Evolutionary conservation across 352 stramenopile species (phyloP).

Genomic region (Aphanomyces cochlioides): DNA sequence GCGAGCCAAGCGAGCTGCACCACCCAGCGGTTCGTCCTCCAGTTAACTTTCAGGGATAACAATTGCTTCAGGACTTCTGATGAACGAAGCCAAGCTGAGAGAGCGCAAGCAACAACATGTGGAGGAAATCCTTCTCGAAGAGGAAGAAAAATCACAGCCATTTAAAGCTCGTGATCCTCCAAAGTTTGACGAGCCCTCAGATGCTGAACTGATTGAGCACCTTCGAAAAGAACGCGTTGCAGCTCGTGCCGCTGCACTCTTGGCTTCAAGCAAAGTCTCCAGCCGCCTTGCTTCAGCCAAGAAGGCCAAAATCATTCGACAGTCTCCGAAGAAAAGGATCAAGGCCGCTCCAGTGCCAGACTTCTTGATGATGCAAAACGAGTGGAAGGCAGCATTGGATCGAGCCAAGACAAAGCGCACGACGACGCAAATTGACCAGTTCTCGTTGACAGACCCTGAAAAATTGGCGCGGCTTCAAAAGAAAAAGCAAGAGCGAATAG

Average conservation of each 20-base stretch:
- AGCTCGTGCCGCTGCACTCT: slow-evolving; percentile 44
- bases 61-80: slow-evolving; percentile 38
- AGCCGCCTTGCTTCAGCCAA: slow-evolving; percentile 42
- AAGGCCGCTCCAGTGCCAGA: slow-evolving; percentile 56
- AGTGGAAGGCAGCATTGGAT: slow-evolving; percentile 47
- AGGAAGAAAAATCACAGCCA: slow-evolving; percentile 41
- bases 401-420: slow-evolving; percentile 37
- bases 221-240: slow-evolving; percentile 51
- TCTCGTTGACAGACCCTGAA: slow-evolving; percentile 47
- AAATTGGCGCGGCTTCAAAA: slow-evolving; percentile 43
- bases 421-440: slow-evolving; percentile 36
- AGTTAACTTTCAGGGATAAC: not conserved
- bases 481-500: slow-evolving; percentile 48
- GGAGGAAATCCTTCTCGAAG: slow-evolving; percentile 35
- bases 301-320: not conserved
- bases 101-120: slow-evolving; percentile 46
- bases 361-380: slow-evolving; percentile 53
- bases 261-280: slow-evolving; percentile 46
- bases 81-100: slow-evolving; percentile 45
- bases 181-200: slow-evolving; percentile 39
- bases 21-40: slow-evolving; percentile 34
- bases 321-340: not conserved
- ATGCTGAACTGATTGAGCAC: slow-evolving; percentile 37
- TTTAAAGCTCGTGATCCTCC: slow-evolving; percentile 52
- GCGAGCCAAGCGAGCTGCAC: slow-evolving; percentile 44